Evolutionary conservation across 805 yeast species (phyloP).

Genomic region (Debaryomyces castellii): DNA sequence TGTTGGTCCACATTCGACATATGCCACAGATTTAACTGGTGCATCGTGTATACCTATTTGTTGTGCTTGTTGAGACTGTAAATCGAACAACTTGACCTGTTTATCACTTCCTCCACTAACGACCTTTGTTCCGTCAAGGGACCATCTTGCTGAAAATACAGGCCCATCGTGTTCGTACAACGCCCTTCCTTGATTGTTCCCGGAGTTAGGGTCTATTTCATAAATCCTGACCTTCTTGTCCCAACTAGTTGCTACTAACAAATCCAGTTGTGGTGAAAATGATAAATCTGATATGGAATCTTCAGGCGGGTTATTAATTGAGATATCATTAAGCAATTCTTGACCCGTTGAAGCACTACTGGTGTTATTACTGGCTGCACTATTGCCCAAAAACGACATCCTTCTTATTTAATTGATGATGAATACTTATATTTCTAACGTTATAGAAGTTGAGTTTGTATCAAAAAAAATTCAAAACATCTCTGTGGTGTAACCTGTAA

Average conservation of each 20-base stretch:
- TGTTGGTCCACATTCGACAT: conserved; percentile 81
- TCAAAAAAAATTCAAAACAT: conserved; percentile 1
- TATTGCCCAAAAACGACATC: conserved; percentile 39
- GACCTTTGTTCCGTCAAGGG: conserved; percentile 82
- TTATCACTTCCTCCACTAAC: conserved; percentile 87
- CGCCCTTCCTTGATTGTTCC: conserved; percentile 85
- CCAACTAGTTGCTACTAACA: conserved; percentile 85
- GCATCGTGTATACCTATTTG: conserved; percentile 87
- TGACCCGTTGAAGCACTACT: conserved; percentile 50
- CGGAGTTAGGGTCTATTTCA: conserved; percentile 71
- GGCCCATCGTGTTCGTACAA: conserved; percentile 89
- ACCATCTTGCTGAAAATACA: conserved; percentile 79
- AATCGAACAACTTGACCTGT: conserved; percentile 78
- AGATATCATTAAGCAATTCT: conserved; percentile 68
- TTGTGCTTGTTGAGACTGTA: conserved; percentile 76
- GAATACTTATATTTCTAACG: background rate
- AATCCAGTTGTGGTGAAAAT: conserved; percentile 85
- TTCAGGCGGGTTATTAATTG: conserved; percentile 80
- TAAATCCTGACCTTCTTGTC: conserved; percentile 92
- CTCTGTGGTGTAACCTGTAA: conserved; percentile 2
- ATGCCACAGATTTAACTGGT: conserved; percentile 71
- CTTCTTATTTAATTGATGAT: background rate
- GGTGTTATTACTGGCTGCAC: conserved; percentile 20
- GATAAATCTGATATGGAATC: conserved; percentile 83
- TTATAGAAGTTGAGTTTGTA: background rate